Evolutionary conservation across 805 yeast species (phyloP), one percentile per base, ranked within the genome.

Genomic region (Alloascoidea hylecoeti): DNA sequence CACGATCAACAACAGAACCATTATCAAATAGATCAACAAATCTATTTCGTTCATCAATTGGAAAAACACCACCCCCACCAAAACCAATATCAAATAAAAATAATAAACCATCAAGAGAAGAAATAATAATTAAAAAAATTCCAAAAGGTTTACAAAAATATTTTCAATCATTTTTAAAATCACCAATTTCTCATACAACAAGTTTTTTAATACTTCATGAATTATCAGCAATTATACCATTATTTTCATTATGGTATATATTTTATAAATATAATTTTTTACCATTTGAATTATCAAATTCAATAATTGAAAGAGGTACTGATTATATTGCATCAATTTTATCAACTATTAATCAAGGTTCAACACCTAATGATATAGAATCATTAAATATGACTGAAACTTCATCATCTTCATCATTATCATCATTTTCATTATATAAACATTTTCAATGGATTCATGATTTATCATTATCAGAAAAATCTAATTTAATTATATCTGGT

Each of bases 121-220:
- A 23, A n/a, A 37, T 2, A 9, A 56, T 63, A 6, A 42, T 65
- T 16, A 46, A 44, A n/a, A 56, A 61, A 38, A 54, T 76, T 3
- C 83, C 84, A 3, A 60, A 55, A 35, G 58, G 66, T 33, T 51
- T 76, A 38, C 60, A 63, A 16, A 70, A 69, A 12, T 72, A 72
- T 44, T 72, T 77, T 1, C 51, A 52, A 4, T 60, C 64, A 37
- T 63, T 78, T 41, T 55, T 64, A 15, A 50, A 63, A 36, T 75
- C 81, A 0, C 85, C 85, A 1, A 54, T 72, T 3, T 61, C 78
- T 1, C 75, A 75, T 50, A 61, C 78, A 9, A 64, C 79, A 0
- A 63, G 86, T 2, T 82, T 82, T 47, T 45, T 81, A 4, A 51
- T 81, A 3, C 60, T 82, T 12, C 94, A 82, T 49, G 94, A 82